Evolutionary conservation across 164 flowering plant species (phyloP), one percentile per base, ranked within the genome.

Genomic region (Aristolochia californica): DNA sequence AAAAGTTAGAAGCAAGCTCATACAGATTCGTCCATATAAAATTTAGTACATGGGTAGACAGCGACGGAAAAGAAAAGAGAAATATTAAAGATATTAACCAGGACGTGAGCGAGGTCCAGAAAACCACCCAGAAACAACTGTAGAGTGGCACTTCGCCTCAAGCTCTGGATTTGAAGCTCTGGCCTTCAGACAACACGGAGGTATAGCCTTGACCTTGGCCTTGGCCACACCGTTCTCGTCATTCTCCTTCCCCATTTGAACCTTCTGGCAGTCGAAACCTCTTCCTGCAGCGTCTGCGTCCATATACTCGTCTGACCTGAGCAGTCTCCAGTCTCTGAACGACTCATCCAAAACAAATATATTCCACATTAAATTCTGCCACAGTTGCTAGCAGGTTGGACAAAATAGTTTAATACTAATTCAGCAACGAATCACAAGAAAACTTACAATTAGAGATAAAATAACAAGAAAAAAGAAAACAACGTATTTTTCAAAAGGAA

Each of bases 91-190:
- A 72, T 66, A 59, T 61, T 67, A 55, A 87, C 91, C 93, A 65
- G 78, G 54, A 66, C 55, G 53, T 43, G 79, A 71, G 45, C 56
- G 75, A 69, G 68, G 54, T 76, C 79, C 84, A 27, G 99, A 83
- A 72, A 93, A 93, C 99, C 99, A 93, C 72, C 99, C 99, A 64
- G 99, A 87, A 69, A 93, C 95, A 67, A 89, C 96, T 12, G 94
- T 87, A 2, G 94, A 74, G 57, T 88, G 95, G 70, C 94, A 88
- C 62, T 76, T 80, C 23, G 86, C 86, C 50, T 87, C 93, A 38
- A 48, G 65, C 71, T 84, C 95, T 38, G 91, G 85, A 20, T 56
- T 68, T 2, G 88, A 78, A 69, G 93, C 81, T 73, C 44, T 73
- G 20, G 97, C 99, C 68, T 93, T 87, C 69, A 85, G 60, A 73